A percentile compares a stretch with the other conserved stretches of the same genome.
These are phyloP conservation scores for Vinca minor DNA, from an alignment of 257 asterid genomes.

Conservation along the genomic window DNA sequence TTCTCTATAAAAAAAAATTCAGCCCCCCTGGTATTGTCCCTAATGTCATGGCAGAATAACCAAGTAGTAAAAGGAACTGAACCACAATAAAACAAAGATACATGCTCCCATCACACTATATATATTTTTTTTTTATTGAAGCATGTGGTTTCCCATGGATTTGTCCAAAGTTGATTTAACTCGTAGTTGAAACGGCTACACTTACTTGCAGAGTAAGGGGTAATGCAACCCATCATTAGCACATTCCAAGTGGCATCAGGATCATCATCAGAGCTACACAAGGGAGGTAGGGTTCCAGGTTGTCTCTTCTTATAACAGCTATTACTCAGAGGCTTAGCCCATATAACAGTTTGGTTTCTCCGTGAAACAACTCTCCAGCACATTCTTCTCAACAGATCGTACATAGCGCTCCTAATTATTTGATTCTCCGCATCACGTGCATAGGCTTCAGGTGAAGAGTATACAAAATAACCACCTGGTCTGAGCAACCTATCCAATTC, in stretches of 20 bases:
- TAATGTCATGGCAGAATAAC: too few relatives aligned
- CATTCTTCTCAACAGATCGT: slow-evolving; percentile 65
- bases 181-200: slow-evolving; percentile 10
- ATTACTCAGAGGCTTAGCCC: slow-evolving; percentile 85
- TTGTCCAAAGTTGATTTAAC: not conserved
- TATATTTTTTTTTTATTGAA: too few relatives aligned
- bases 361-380: slow-evolving; percentile 86
- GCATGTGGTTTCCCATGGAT: not conserved
- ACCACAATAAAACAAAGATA: too few relatives aligned
- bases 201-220: slow-evolving; percentile 72
- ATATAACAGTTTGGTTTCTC: slow-evolving; percentile 77
- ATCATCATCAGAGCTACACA: slow-evolving; percentile 69
- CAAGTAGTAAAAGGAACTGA: too few relatives aligned
- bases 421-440: slow-evolving; percentile 71
- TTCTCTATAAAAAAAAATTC: not conserved
- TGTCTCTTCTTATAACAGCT: slow-evolving; percentile 62
- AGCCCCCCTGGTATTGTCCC: too few relatives aligned
- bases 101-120: too few relatives aligned
- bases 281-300: slow-evolving; percentile 51
- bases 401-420: slow-evolving; percentile 75
- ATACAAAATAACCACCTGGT: slow-evolving; percentile 91
- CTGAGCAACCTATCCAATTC: slow-evolving; percentile 88
- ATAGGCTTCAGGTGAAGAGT: slow-evolving; percentile 92
- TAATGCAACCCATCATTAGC: slow-evolving; percentile 80
- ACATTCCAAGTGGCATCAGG: slow-evolving; percentile 82